Conservation (phyloP, 306 rosid species). For the Cajanus cajan region DNA sequence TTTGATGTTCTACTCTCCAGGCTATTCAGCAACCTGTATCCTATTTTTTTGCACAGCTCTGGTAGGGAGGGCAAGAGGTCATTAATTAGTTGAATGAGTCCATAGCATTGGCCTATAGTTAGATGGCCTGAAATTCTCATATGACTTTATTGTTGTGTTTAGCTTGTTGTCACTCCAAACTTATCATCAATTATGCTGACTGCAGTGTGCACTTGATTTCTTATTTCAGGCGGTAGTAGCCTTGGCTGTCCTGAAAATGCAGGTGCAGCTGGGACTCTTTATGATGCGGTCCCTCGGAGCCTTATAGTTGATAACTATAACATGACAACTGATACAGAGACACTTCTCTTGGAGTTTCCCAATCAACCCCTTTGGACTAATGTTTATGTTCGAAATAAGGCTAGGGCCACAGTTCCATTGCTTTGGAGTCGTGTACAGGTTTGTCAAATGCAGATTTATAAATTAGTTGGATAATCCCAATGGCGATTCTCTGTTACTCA, state of each 20-base stretch:
- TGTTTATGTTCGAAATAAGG: conserved; percentile 84
- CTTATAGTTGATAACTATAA: conserved; percentile 77
- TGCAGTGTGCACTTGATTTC: conserved; percentile 10
- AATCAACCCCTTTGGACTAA: conserved; percentile 96
- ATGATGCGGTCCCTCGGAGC: conserved; percentile 95
- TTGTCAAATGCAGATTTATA: conserved; percentile 37
- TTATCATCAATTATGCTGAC: conserved; percentile 25
- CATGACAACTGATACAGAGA: conserved; percentile 83
- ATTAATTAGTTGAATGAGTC: not conserved
- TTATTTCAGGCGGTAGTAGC: conserved; percentile 84
- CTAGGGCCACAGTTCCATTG: conserved; percentile 95
- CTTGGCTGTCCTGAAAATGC: conserved; percentile 80
- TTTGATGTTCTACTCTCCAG: not conserved
- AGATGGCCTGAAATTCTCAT: conserved; percentile 20
- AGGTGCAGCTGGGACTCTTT: conserved; percentile 96
- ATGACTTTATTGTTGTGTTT: conserved; percentile 1
- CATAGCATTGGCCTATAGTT: not conserved
- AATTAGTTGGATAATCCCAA: not conserved
- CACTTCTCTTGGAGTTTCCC: conserved; percentile 96
- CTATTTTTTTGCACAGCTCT: not conserved
- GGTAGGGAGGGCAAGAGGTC: conserved; percentile 4
- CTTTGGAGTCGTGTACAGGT: conserved; percentile 99
- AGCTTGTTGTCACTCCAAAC: conserved; percentile 10
- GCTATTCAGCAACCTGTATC: conserved; percentile 10
- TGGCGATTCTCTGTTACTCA: not conserved